Conservation (phyloP, 2,329 filamentous ascomycete genomes). For the Alternaria ventricosa region DNA sequence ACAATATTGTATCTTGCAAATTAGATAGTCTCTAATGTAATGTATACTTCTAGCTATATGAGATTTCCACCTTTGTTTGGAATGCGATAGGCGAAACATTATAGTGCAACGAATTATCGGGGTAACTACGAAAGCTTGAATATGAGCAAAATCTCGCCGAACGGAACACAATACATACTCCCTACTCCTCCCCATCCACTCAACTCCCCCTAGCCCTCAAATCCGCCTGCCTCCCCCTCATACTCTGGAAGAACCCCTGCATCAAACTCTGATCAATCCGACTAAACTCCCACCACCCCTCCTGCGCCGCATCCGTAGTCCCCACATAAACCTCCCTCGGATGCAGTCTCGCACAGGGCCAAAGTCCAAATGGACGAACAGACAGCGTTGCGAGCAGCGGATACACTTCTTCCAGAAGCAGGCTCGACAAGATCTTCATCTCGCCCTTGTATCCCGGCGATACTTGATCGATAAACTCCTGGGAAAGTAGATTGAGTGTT, state of each 20-base stretch:
- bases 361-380: conserved; percentile 11
- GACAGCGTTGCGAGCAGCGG: conserved; percentile 5
- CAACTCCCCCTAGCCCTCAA: not conserved
- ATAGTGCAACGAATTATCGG: too few relatives aligned
- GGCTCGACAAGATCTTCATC: not conserved
- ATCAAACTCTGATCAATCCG: conserved; percentile 3
- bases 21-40: too few relatives aligned
- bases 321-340: conserved; percentile 22
- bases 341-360: conserved; percentile 21
- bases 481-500: not conserved
- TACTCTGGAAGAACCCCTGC: not conserved
- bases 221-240: conserved; percentile 3
- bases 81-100: too few relatives aligned
- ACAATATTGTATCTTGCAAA: too few relatives aligned
- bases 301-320: conserved; percentile 14
- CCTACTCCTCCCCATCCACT: not conserved
- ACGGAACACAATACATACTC: too few relatives aligned
- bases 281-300: conserved; percentile 18
- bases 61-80: too few relatives aligned
- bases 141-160: too few relatives aligned
- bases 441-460: not conserved
- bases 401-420: not conserved
- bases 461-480: not conserved
- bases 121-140: too few relatives aligned
- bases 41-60: too few relatives aligned